Evolutionary conservation across 306 rosid genomes (phyloP).

Genomic region (Sicyos baderoa): DNA sequence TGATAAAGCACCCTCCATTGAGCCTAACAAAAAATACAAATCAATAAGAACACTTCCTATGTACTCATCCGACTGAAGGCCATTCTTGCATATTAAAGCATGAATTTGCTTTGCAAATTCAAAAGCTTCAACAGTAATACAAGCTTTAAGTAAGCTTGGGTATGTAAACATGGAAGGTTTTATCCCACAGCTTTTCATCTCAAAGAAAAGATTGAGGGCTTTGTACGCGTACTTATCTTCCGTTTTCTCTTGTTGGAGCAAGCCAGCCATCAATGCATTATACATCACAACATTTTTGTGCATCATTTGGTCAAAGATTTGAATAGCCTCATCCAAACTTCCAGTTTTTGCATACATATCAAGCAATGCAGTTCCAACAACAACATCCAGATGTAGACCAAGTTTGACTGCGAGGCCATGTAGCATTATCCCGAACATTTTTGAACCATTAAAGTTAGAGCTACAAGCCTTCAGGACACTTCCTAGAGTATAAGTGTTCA

Average conservation of each 20-base stretch:
- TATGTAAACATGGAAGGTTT: slow-evolving; percentile 47
- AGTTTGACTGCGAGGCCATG: slow-evolving; percentile 35
- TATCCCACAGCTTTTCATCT: slow-evolving; percentile 41
- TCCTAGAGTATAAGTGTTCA: slow-evolving; percentile 45
- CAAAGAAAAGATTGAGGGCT: slow-evolving; percentile 36
- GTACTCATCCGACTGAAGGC: slow-evolving; percentile 41
- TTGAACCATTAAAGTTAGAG: slow-evolving; percentile 15
- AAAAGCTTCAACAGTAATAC: slow-evolving; percentile 31
- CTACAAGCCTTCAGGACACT: slow-evolving; percentile 46
- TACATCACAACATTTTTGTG: slow-evolving; percentile 33
- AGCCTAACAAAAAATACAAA: slow-evolving; percentile 36
- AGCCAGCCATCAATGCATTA: slow-evolving; percentile 51
- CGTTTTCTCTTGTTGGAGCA: slow-evolving; percentile 28
- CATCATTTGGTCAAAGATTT: slow-evolving; percentile 27
- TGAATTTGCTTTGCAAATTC: slow-evolving; percentile 44
- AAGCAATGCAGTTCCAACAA: slow-evolving; percentile 46
- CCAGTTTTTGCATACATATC: slow-evolving; percentile 53
- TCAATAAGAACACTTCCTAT: slow-evolving; percentile 45
- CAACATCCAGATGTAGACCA: slow-evolving; percentile 37
- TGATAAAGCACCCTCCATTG: slow-evolving; percentile 32
- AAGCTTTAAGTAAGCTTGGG: slow-evolving; percentile 43
- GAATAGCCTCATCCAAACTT: slow-evolving; percentile 31
- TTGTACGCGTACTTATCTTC: slow-evolving; percentile 23
- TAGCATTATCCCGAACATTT: slow-evolving; percentile 31
- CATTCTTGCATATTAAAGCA: slow-evolving; percentile 39